A percentile compares a stretch with the other conserved stretches of the same genome.
phyloP scores from a whole-genome alignment of 2,329 filamentous ascomycete species.

The Herpotrichia juniperi region DNA sequence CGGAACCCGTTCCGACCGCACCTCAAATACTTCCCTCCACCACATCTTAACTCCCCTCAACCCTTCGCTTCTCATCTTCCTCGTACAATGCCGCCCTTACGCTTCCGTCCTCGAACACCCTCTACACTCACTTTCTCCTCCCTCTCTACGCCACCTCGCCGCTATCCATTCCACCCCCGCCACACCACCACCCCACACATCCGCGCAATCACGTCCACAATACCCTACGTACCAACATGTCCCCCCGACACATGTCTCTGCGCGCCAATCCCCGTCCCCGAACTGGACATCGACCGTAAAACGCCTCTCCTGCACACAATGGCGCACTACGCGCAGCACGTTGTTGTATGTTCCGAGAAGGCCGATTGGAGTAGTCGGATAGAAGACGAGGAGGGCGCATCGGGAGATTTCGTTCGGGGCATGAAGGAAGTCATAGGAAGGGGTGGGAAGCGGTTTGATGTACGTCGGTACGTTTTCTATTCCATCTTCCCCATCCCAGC shows the following conservation, averaged over 20 bases:
- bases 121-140: background rate
- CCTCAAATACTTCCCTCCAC: background rate
- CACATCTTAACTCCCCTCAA: background rate
- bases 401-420: slow-evolving; percentile 66
- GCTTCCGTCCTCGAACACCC: background rate
- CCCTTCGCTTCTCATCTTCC: background rate
- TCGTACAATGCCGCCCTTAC: background rate
- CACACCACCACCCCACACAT: background rate
- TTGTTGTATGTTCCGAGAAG: slow-evolving; percentile 81
- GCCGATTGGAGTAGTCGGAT: slow-evolving; percentile 83
- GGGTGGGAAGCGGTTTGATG: slow-evolving; percentile 53
- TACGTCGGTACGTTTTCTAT: slow-evolving; percentile 36
- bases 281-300: slow-evolving; percentile 75
- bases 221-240: slow-evolving; percentile 55
- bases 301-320: slow-evolving; percentile 77
- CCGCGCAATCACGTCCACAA: slow-evolving; percentile 5
- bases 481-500: background rate
- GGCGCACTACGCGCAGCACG: slow-evolving; percentile 77
- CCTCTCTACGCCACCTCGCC: background rate
- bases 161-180: background rate
- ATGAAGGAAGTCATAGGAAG: slow-evolving; percentile 63
- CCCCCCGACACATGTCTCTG: slow-evolving; percentile 80
- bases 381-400: slow-evolving; percentile 72
- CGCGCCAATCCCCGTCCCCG: slow-evolving; percentile 67
- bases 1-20: too few relatives aligned